Base-by-base conservation (phyloP, 441 rosid species). In the Croton setiger region DNA sequence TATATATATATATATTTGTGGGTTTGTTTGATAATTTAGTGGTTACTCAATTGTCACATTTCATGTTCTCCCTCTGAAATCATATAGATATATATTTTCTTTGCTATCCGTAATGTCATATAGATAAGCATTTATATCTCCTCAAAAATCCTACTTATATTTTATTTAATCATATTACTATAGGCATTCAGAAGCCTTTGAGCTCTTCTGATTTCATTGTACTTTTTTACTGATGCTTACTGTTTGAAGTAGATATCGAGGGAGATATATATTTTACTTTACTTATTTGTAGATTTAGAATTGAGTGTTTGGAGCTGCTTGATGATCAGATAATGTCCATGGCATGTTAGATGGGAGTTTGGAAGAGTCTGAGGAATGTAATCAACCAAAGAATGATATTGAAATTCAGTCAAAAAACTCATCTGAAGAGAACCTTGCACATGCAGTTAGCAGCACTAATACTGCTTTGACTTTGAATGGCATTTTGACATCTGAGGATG, bases 301-400 rank as follows among this genome's bases (percentile, higher is more conserved):
- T 71, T 75, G 61, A 80, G 73, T 60, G n/a, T 71, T 31, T 73
- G 70, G 57, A 64, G 74, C 73, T 76, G 71, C 70, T 69, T 73
- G 74, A 41, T 69, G 69, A 76, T 73, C 89, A 87, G 90, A 81
- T 82, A 66, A 79, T 69, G 69, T 57, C 60, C 31, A 65, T 71
- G 80, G 48, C 52, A 67, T 68, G 17, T 65, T 70, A 44, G 66
- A 74, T 70, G 88, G 61, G 63, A 72, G 65, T 62, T 72, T 52
- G 21, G 71, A 74, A 74, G 82, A 79, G 76, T 65, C 60, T 41
- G 64, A 69, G 67, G 79, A 68, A 68, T 21, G 31, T 54, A 56
- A 31, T 5, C 63, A 75, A 55, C 75, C 66, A n/a, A 36, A 72
- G 63, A 60, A 69, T 44, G 68, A 68, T 37, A 37, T 62, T 63